A percentile compares a stretch with the other conserved stretches of the same genome.
These are phyloP conservation scores for Pythium periplocum DNA, from an alignment of 352 stramenopile genomes.

Conservation along the genomic window DNA sequence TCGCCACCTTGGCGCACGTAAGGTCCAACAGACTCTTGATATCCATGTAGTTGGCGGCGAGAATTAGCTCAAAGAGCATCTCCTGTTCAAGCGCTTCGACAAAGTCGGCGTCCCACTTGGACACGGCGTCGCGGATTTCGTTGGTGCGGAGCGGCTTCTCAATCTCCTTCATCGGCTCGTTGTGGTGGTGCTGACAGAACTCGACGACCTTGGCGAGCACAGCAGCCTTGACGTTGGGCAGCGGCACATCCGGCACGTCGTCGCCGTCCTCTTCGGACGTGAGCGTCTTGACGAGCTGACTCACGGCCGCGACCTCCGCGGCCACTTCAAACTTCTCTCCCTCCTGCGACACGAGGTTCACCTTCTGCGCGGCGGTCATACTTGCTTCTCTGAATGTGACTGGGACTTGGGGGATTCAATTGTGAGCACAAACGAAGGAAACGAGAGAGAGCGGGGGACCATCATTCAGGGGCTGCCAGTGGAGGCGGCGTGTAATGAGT, in stretches of 20 bases:
- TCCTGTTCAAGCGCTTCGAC: slow-evolving; percentile 42
- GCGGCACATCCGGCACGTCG: slow-evolving; percentile 39
- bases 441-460: slow-evolving; percentile 3
- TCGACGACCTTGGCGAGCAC: slow-evolving; percentile 53
- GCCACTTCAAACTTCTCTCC: slow-evolving; percentile 50
- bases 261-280: slow-evolving; percentile 32
- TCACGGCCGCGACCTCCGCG: slow-evolving; percentile 29
- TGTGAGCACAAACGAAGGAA: slow-evolving; percentile 2
- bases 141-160: slow-evolving; percentile 55
- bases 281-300: slow-evolving; percentile 50
- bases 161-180: slow-evolving; percentile 53
- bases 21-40: slow-evolving; percentile 63
- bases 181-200: slow-evolving; percentile 51
- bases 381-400: neutral
- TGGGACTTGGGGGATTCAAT: slow-evolving; percentile 3
- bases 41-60: slow-evolving; percentile 67
- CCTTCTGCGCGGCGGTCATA: slow-evolving; percentile 19
- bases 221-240: slow-evolving; percentile 50
- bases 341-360: slow-evolving; percentile 51
- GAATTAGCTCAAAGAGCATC: slow-evolving; percentile 60
- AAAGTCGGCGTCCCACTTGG: slow-evolving; percentile 57
- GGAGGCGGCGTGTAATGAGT: too few relatives aligned
- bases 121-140: slow-evolving; percentile 38
- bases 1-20: slow-evolving; percentile 48
- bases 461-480: neutral